Evolutionary conservation across 2,329 filamentous ascomycete species (phyloP).

Genomic region (Aspergillus vadensis): DNA sequence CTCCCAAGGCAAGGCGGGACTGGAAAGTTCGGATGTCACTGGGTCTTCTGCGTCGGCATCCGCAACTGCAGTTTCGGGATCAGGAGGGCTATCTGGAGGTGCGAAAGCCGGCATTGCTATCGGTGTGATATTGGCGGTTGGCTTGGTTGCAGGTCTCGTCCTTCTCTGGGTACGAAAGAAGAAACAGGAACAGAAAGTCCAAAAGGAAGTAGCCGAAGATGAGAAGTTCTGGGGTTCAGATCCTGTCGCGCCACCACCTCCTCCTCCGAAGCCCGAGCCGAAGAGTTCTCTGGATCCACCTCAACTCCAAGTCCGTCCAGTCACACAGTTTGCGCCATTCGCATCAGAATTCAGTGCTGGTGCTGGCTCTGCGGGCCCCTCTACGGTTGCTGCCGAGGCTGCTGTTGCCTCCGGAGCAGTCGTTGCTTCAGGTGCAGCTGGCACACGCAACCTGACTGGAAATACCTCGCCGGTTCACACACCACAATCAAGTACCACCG

Average conservation of each 20-base stretch:
- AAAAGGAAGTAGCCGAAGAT: constrained; percentile 53
- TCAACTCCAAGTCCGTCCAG: constrained; percentile 79
- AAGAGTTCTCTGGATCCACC: constrained; percentile 60
- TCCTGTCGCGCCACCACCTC: constrained; percentile 32
- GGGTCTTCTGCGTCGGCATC: constrained; percentile 26
- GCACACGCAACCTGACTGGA: constrained; percentile 38
- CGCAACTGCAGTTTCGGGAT: constrained; percentile 27
- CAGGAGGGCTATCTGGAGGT: constrained; percentile 46
- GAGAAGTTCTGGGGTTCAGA: constrained; percentile 59
- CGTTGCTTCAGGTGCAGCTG: constrained; percentile 23
- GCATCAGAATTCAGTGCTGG: constrained; percentile 53
- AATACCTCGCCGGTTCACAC: constrained; percentile 32
- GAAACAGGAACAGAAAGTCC: constrained; percentile 57
- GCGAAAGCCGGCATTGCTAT: constrained; percentile 82
- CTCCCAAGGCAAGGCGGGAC: constrained; percentile 14
- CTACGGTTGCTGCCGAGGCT: constrained; percentile 21
- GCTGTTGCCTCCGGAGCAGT: constrained; percentile 21
- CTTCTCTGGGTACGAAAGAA: constrained; percentile 76
- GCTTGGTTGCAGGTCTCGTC: constrained; percentile 65
- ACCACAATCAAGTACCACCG: constrained; percentile 44
- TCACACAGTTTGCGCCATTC: constrained; percentile 75
- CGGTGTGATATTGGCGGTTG: constrained; percentile 72
- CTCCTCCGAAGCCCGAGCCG: constrained; percentile 41
- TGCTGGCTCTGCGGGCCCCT: constrained; percentile 28
- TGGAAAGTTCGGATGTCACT: constrained; percentile 21